Evolutionary conservation across 2,329 filamentous ascomycete species (phyloP).

Genomic region (Claviceps sp.): DNA sequence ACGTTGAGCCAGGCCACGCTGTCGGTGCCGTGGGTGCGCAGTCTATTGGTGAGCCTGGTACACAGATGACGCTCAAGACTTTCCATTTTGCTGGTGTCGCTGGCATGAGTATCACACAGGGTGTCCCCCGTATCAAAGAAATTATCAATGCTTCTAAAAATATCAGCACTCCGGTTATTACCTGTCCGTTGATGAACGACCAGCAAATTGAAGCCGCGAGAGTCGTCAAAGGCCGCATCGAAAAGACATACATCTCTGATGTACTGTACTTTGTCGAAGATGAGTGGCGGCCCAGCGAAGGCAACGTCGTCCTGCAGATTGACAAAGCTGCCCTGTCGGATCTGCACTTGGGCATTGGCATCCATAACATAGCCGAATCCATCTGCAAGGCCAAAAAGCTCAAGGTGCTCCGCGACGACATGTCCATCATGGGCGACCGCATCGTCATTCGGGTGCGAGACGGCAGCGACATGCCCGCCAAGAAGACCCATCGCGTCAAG

Average conservation of each 20-base stretch:
- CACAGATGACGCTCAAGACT: conserved; percentile 98
- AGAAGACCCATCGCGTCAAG: conserved; percentile 33
- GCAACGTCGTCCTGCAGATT: conserved; percentile 58
- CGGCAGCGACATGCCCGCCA: conserved; percentile 34
- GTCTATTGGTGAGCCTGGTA: conserved; percentile 95
- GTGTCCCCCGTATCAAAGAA: conserved; percentile 99
- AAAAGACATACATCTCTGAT: conserved; percentile 85
- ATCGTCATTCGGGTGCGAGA: conserved; percentile 63
- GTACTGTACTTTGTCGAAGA: conserved; percentile 73
- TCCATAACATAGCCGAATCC: conserved; percentile 59
- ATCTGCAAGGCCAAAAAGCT: conserved; percentile 76
- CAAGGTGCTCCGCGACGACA: conserved; percentile 54
- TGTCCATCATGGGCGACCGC: conserved; percentile 43
- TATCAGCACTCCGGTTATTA: conserved; percentile 91
- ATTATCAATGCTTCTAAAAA: conserved; percentile 96
- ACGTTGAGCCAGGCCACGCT: conserved; percentile 87
- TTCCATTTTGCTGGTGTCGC: conserved; percentile 99
- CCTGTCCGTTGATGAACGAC: conserved; percentile 68
- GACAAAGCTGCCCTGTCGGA: conserved; percentile 67
- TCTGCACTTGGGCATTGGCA: conserved; percentile 66
- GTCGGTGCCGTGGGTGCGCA: conserved; percentile 94
- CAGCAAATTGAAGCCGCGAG: conserved; percentile 66
- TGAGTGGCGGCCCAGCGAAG: conserved; percentile 62
- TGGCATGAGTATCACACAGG: conserved; percentile 97
- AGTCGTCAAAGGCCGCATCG: conserved; percentile 83